Conservation (phyloP, 164 flowering plant species). For the Nymphaea colorata region DNA sequence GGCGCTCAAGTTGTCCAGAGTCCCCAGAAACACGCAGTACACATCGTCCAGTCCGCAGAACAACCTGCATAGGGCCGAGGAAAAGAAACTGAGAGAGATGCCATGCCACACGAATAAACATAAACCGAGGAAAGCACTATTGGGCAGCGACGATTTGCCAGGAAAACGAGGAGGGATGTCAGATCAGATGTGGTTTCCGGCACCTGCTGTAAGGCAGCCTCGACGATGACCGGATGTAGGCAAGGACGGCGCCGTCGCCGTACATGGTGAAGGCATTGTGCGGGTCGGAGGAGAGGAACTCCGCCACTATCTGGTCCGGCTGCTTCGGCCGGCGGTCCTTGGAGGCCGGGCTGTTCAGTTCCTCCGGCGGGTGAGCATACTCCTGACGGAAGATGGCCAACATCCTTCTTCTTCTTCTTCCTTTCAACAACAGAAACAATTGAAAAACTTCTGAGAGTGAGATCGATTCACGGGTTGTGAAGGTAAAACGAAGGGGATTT, state of each 20-base stretch:
- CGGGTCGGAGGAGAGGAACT: constrained; percentile 44
- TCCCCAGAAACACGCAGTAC: constrained; percentile 72
- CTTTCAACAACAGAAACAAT: too few relatives aligned
- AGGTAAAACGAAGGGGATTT: too few relatives aligned
- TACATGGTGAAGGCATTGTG: constrained; percentile 35
- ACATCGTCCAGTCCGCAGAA: constrained; percentile 73
- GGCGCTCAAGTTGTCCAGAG: constrained; percentile 50
- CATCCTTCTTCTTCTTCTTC: constrained; percentile 21
- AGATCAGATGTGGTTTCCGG: too few relatives aligned
- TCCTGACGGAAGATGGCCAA: constrained; percentile 80
- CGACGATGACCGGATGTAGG: constrained; percentile 30
- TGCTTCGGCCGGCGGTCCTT: constrained; percentile 28
- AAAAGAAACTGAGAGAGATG: too few relatives aligned
- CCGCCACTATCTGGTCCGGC: constrained; percentile 57
- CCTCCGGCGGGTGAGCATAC: constrained; percentile 78
- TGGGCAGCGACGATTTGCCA: not conserved
- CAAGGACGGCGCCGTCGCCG: constrained; percentile 51
- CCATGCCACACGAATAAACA: not conserved
- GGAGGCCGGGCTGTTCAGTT: constrained; percentile 72
- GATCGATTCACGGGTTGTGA: too few relatives aligned
- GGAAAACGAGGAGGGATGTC: not conserved
- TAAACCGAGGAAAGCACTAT: not conserved
- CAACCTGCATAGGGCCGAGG: constrained; percentile 29
- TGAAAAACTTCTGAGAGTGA: too few relatives aligned
- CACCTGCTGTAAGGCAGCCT: constrained; percentile 11